A percentile compares a stretch with the other conserved stretches of the same genome.
Conservation (phyloP, 345 rosid species). For the Carallia pectinifolia region DNA sequence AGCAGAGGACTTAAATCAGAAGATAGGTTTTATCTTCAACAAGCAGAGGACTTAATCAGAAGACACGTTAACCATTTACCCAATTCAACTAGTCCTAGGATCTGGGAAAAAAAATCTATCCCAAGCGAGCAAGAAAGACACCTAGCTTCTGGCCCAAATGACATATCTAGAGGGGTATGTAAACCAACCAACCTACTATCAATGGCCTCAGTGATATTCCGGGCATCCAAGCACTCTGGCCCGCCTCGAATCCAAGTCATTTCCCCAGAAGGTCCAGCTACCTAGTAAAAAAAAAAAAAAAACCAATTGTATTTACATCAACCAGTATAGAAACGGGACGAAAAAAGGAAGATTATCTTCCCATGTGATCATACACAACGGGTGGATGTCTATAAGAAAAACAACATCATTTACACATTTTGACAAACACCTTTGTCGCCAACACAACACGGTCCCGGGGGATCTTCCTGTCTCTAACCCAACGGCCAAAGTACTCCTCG, state of each 20-base stretch:
- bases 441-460: constrained; percentile 49
- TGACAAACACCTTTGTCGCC: constrained; percentile 45
- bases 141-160: constrained; percentile 5
- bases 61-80: neutral
- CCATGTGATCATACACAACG: no score
- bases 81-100: neutral
- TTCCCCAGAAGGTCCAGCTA: constrained; percentile 59
- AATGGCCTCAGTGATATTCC: constrained; percentile 49
- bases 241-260: constrained; percentile 68
- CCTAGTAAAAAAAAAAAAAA: constrained; percentile 23
- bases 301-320: neutral
- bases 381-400: no score
- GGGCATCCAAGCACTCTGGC: constrained; percentile 49
- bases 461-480: constrained; percentile 51
- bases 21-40: no score
- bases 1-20: no score
- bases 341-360: no score
- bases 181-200: constrained; percentile 42
- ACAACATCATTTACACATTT: no score
- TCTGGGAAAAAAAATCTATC: neutral
- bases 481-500: constrained; percentile 59
- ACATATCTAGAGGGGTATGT: neutral
- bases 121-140: neutral
- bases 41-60: no score
- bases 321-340: no score